Evolutionary conservation across 352 stramenopile genomes (phyloP).

Genomic region (Pythium vanterpoolii): DNA sequence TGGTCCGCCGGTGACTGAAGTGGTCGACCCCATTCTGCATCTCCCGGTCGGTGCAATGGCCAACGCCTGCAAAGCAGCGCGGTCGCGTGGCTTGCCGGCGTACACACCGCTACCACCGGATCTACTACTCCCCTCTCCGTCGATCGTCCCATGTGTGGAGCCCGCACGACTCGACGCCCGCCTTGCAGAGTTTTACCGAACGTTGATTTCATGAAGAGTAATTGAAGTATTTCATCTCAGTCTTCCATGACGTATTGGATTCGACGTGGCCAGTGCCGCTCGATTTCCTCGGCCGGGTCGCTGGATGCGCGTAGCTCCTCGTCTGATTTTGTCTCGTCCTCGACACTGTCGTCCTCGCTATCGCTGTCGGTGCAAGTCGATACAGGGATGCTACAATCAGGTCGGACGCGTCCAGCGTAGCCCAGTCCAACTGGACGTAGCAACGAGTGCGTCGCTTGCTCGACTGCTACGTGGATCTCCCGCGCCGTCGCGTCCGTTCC

Average conservation of each 20-base stretch:
- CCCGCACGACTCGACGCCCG: conserved; percentile 50
- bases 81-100: conserved; percentile 27
- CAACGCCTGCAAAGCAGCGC: conserved; percentile 46
- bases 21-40: conserved; percentile 4
- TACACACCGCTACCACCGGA: conserved; percentile 43
- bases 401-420: neutral
- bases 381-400: neutral
- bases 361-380: neutral
- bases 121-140: conserved; percentile 26
- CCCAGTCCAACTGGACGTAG: neutral
- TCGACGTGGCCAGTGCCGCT: neutral
- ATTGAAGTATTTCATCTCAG: neutral
- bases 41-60: conserved; percentile 47
- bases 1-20: too few species aligned
- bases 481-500: neutral
- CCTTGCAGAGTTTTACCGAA: conserved; percentile 53
- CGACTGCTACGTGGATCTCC: conserved; percentile 15
- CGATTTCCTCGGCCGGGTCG: neutral
- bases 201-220: conserved; percentile 1
- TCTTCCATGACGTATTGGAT: conserved; percentile 14
- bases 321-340: neutral
- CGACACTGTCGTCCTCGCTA: neutral
- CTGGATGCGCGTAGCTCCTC: neutral
- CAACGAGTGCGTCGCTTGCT: conserved; percentile 9
- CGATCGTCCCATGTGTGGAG: conserved; percentile 36